Base-by-base conservation (phyloP, 768 basidiomycete species). In the Suillus occidentalis region DNA sequence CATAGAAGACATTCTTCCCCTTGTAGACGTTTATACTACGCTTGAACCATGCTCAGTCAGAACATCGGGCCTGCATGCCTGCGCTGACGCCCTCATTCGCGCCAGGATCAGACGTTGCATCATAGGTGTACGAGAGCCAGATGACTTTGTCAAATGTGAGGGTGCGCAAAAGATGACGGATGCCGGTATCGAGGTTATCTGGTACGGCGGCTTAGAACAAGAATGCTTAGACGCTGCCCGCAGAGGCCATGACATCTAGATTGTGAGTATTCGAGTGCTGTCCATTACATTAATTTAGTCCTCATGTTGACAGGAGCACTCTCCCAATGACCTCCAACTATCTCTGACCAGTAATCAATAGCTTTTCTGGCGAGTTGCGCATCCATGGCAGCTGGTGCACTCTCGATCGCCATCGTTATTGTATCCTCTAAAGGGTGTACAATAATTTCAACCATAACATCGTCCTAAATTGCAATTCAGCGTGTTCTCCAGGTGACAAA, bases 41-140 rank as follows among this genome's bases (percentile, higher is more conserved):
- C 85, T 99, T 82, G 97, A 99, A 73, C 97, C 97, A 12, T 99
- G 97, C 74, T 97, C 95, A 6, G 76, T 92, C 40, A 82, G 97
- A 65, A 90, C 93, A 10, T 95, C 93, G 0, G 96, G 97, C 4
- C 82, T 96, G 52, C 77, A 88, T 0, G 89, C 95, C 2, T 99
- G 97, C 73, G 89, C 93, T 12, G 86, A 95, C 66, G 90, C 91
- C 4, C 84, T 99, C 60, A 85, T 97, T 40, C 80, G 81, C 18
- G 88, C 91, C 5, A 79, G 80, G 49, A 81, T 99, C 47, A 84
- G 79, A 55, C 83, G 89, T 25, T 96, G 97, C 68, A 89, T 89
- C 72, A 90, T 99, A 52, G 97, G 97, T 3, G 94, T 89, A 2
- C 85, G 87, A 65, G 97, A 99, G 76, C 97, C 97, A 4, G 87